Percentiles rank a stretch among this genome's conserved stretches.
These are phyloP conservation scores for Talinum fruticosum DNA, from an alignment of 148 eudicot species.

Conservation along the genomic window DNA sequence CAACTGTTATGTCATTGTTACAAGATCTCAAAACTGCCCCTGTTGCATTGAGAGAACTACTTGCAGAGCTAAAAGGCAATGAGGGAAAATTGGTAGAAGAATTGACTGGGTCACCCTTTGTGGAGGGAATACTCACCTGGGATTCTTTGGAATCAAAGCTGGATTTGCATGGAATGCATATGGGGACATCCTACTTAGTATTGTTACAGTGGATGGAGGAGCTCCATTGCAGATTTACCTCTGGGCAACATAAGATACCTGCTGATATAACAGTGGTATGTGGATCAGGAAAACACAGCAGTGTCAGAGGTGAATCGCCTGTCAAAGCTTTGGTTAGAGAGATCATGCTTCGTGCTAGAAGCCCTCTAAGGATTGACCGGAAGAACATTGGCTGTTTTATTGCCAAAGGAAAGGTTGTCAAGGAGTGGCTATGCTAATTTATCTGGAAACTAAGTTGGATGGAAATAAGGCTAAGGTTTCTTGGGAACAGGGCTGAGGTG, in stretches of 20 bases:
- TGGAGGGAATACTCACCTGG: constrained; percentile 55
- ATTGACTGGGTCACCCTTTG: constrained; percentile 41
- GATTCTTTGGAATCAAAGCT: constrained; percentile 46
- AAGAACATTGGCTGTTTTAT: constrained; percentile 73
- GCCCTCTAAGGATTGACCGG: constrained; percentile 72
- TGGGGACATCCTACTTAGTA: constrained; percentile 54
- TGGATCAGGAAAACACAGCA: constrained; percentile 75
- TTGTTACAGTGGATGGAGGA: constrained; percentile 67
- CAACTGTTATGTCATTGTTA: constrained; percentile 40
- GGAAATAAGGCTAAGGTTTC: neutral
- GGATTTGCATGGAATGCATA: constrained; percentile 91
- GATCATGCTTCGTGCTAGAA: constrained; percentile 45
- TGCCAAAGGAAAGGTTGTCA: constrained; percentile 61
- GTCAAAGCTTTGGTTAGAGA: constrained; percentile 61
- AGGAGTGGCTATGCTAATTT: constrained; percentile 48
- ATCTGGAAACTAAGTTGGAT: neutral
- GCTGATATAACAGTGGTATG: constrained; percentile 51
- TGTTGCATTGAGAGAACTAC: constrained; percentile 44
- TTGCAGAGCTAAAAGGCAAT: constrained; percentile 29
- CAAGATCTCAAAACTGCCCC: constrained; percentile 47
- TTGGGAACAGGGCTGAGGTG: neutral
- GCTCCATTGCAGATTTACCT: constrained; percentile 38
- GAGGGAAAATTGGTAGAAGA: constrained; percentile 56
- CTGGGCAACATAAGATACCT: constrained; percentile 38
- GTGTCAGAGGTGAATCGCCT: constrained; percentile 55